Conservation (phyloP, 139 green algal genomes). For the Coelastrella sp. region DNA sequence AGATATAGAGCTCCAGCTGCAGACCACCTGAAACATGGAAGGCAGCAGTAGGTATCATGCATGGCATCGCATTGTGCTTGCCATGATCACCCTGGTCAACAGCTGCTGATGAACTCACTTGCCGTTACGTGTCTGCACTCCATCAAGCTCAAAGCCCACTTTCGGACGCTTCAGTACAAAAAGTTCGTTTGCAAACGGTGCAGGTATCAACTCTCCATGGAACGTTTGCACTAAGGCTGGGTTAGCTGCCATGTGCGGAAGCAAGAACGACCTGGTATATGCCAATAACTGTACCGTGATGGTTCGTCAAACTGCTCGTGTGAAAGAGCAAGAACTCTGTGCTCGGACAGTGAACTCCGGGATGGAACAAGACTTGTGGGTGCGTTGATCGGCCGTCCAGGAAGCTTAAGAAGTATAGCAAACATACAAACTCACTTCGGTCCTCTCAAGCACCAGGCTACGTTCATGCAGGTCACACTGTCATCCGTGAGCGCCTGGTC, state of each 20-base stretch:
- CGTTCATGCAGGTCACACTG: not conserved
- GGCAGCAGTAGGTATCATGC: slow-evolving; percentile 21
- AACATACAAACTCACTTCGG: no score
- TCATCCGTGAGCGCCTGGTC: no score
- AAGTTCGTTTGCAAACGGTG: slow-evolving; percentile 73
- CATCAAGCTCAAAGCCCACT: slow-evolving; percentile 71
- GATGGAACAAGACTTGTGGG: no score
- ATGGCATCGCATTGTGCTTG: no score
- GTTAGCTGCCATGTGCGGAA: slow-evolving; percentile 76
- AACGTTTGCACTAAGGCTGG: slow-evolving; percentile 65
- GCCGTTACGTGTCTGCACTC: slow-evolving; percentile 65
- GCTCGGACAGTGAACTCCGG: no score
- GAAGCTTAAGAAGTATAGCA: no score
- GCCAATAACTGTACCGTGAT: no score
- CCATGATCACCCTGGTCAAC: no score
- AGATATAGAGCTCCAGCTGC: slow-evolving; percentile 61
- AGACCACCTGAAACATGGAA: slow-evolving; percentile 58
- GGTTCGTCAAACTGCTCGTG: no score
- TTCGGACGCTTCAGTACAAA: slow-evolving; percentile 69
- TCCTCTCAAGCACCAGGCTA: not conserved
- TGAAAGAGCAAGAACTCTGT: no score
- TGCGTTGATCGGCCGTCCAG: no score
- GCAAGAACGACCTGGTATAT: not conserved
- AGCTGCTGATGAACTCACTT: slow-evolving; percentile 66
- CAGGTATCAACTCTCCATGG: slow-evolving; percentile 57